Conservation (phyloP, 2,329 filamentous ascomycete genomes). For the Pseudocercospora fijiensis region DNA sequence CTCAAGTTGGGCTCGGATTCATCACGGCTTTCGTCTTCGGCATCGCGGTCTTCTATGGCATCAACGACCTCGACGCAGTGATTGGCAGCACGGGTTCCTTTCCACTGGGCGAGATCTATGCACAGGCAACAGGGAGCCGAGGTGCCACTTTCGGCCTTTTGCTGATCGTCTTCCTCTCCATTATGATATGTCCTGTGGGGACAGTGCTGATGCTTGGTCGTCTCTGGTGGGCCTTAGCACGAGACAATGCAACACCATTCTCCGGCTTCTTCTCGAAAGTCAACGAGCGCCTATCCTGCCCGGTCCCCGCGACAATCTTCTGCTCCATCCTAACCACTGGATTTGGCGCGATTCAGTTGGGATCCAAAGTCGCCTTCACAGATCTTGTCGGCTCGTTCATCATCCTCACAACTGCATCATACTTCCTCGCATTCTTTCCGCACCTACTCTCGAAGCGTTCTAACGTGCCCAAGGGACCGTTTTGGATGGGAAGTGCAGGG, state of each 20-base stretch:
- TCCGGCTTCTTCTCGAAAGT: conserved; percentile 54
- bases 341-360: conserved; percentile 39
- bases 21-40: conserved; percentile 49
- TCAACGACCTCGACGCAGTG: conserved; percentile 47
- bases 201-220: conserved; percentile 52
- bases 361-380: conserved; percentile 37
- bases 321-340: conserved; percentile 53
- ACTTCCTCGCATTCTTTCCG: conserved; percentile 40
- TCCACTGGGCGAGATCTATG: conserved; percentile 50
- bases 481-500: conserved; percentile 39
- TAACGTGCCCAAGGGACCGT: conserved; percentile 37
- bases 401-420: conserved; percentile 38
- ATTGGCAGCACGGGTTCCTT: conserved; percentile 44
- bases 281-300: conserved; percentile 56
- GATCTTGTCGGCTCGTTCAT: conserved; percentile 41
- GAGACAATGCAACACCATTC: conserved; percentile 62
- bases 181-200: conserved; percentile 51
- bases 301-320: conserved; percentile 59
- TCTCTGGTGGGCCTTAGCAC: conserved; percentile 54
- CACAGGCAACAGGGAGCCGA: conserved; percentile 49
- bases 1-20: conserved; percentile 51
- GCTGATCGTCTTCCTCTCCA: conserved; percentile 57
- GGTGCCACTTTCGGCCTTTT: conserved; percentile 58
- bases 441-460: conserved; percentile 37
- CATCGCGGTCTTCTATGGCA: conserved; percentile 53